Evolutionary conservation across 2,329 filamentous ascomycete genomes (phyloP).

Genomic region (Penicillium carneum): DNA sequence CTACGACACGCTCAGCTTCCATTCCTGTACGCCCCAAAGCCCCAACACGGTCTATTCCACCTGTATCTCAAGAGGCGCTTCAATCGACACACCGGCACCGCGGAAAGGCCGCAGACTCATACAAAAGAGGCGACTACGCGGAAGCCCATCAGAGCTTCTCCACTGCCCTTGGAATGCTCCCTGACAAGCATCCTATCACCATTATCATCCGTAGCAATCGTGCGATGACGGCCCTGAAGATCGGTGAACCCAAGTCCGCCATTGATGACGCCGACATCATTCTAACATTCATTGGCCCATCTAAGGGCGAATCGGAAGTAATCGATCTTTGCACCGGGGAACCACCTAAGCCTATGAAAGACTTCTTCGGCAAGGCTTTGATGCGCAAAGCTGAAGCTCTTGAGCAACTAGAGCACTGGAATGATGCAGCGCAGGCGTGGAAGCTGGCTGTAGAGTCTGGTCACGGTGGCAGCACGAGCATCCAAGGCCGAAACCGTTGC

Average conservation of each 20-base stretch:
- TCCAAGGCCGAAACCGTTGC: constrained; percentile 85
- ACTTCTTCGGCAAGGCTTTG: constrained; percentile 90
- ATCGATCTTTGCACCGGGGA: constrained; percentile 73
- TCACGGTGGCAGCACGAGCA: constrained; percentile 82
- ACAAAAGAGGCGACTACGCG: constrained; percentile 92
- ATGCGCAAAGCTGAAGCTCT: constrained; percentile 94
- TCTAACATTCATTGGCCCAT: constrained; percentile 77
- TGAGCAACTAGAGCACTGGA: constrained; percentile 94
- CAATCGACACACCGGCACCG: constrained; percentile 80
- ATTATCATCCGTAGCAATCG: constrained; percentile 93
- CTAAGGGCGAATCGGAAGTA: constrained; percentile 78
- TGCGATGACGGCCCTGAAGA: constrained; percentile 87
- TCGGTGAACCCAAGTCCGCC: constrained; percentile 86
- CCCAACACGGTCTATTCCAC: constrained; percentile 63
- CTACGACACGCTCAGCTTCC: constrained; percentile 55
- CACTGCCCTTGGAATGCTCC: constrained; percentile 75
- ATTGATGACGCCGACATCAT: constrained; percentile 84
- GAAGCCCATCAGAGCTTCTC: constrained; percentile 84
- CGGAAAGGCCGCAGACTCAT: constrained; percentile 81
- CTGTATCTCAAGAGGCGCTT: constrained; percentile 72
- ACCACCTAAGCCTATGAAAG: constrained; percentile 82
- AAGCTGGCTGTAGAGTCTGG: constrained; percentile 81
- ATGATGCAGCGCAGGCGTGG: constrained; percentile 82
- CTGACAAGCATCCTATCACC: constrained; percentile 77
- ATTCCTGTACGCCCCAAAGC: constrained; percentile 57